Conservation (phyloP, 257 asterid species). For the Solanum ossicruentum region DNA sequence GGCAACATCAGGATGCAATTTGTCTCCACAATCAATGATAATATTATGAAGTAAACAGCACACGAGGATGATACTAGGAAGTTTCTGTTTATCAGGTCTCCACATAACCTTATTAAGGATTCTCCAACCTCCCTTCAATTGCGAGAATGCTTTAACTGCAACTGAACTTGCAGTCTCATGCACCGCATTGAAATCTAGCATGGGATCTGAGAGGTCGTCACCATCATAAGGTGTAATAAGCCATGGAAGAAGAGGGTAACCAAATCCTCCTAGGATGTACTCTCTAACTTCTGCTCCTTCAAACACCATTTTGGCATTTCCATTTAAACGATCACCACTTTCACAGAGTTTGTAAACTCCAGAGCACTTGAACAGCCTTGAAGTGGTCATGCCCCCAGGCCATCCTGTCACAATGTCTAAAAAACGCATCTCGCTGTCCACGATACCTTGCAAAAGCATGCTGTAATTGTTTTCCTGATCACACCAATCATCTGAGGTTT, state of each 20-base stretch:
- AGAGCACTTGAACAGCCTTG: conserved; percentile 56
- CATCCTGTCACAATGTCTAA: conserved; percentile 84
- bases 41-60: conserved; percentile 92
- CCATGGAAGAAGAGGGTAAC: conserved; percentile 94
- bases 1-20: conserved; percentile 43
- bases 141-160: conserved; percentile 55
- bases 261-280: conserved; percentile 58
- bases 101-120: conserved; percentile 96
- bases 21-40: conserved; percentile 72
- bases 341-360: conserved; percentile 77
- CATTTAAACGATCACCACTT: conserved; percentile 53
- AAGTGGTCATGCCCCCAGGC: conserved; percentile 94
- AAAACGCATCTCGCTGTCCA: conserved; percentile 57
- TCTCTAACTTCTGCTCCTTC: conserved; percentile 50
- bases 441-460: conserved; percentile 86
- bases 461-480: conserved; percentile 85
- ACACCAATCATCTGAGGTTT: conserved; percentile 93
- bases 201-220: conserved; percentile 15
- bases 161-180: conserved; percentile 45
- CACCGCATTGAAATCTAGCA: neutral
- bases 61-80: conserved; percentile 78
- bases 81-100: conserved; percentile 85
- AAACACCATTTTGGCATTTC: conserved; percentile 5
- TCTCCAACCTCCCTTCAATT: conserved; percentile 91
- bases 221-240: conserved; percentile 61